Evolutionary conservation across 495 filamentous ascomycete genomes (phyloP).

Genomic region (Neurospora sp.): DNA sequence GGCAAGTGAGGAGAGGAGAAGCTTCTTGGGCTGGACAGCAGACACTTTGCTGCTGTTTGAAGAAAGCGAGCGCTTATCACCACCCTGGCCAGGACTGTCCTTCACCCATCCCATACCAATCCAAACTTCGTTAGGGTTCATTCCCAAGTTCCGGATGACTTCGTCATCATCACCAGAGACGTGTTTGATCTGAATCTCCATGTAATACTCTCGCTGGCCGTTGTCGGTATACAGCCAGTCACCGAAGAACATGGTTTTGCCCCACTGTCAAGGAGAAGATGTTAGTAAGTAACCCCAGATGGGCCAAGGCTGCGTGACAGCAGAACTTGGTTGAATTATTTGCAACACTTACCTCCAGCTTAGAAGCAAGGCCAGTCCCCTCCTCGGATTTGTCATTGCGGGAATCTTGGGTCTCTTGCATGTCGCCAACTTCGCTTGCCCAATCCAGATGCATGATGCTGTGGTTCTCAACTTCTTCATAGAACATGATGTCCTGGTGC

Average conservation of each 20-base stretch:
- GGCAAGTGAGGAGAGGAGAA: background rate
- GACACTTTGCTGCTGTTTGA: background rate
- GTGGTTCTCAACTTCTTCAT: conserved; percentile 7
- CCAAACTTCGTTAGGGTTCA: conserved; percentile 3
- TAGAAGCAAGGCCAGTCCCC: background rate
- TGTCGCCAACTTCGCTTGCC: background rate
- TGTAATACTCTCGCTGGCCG: conserved; percentile 7
- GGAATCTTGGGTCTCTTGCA: background rate
- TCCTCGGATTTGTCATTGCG: background rate
- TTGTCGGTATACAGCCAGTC: conserved; percentile 9
- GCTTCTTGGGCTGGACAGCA: background rate
- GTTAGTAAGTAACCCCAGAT: background rate
- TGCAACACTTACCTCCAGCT: background rate
- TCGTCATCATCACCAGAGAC: conserved; percentile 12
- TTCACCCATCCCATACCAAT: background rate
- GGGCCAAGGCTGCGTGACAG: background rate
- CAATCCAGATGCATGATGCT: conserved; percentile 14
- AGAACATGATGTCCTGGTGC: conserved; percentile 7
- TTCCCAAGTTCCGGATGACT: conserved; percentile 6
- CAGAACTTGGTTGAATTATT: background rate
- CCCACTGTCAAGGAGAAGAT: conserved; percentile 7
- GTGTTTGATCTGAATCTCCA: conserved; percentile 21
- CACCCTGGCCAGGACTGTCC: background rate
- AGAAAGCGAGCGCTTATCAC: background rate
- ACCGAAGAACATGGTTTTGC: conserved; percentile 11